phyloP scores from a whole-genome alignment of 768 basidiomycete genomes.

The Lactarius tabidus region DNA sequence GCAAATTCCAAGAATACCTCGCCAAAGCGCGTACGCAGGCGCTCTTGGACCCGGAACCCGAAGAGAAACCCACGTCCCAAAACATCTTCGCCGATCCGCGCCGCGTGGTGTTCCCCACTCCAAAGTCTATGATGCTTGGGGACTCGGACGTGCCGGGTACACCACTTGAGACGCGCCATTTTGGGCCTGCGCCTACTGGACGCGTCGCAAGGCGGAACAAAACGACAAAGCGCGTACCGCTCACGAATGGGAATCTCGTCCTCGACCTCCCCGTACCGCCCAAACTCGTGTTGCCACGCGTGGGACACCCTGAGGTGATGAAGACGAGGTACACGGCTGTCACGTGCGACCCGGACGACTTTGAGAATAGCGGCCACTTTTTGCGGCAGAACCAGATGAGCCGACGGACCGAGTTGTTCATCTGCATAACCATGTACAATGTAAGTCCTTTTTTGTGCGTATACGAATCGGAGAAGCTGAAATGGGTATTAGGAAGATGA shows the following conservation, averaged over 20 bases:
- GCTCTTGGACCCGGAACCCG: too few species aligned
- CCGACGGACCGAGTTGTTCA: constrained; percentile 84
- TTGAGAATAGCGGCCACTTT: constrained; percentile 77
- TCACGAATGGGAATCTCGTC: constrained; percentile 87
- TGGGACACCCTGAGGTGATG: constrained; percentile 68
- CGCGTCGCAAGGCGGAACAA: constrained; percentile 70
- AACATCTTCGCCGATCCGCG: constrained; percentile 23
- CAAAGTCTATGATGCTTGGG: constrained; percentile 35
- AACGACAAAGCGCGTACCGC: constrained; percentile 72
- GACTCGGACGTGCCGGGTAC: constrained; percentile 40
- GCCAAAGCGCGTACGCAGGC: too few species aligned
- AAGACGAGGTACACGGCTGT: constrained; percentile 81
- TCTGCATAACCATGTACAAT: constrained; percentile 96
- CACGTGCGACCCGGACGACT: constrained; percentile 92
- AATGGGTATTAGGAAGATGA: constrained; percentile 27
- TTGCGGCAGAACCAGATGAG: constrained; percentile 78
- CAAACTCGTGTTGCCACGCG: constrained; percentile 70
- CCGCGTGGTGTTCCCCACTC: constrained; percentile 14
- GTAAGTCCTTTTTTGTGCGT: constrained; percentile 42
- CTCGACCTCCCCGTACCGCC: constrained; percentile 81
- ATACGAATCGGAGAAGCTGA: too few species aligned
- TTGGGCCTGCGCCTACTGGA: constrained; percentile 82
- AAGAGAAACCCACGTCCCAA: not conserved
- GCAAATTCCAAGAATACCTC: too few species aligned
- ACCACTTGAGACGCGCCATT: constrained; percentile 69